Base-by-base conservation (phyloP, 345 rosid species). In the Atalantia buxifolia region DNA sequence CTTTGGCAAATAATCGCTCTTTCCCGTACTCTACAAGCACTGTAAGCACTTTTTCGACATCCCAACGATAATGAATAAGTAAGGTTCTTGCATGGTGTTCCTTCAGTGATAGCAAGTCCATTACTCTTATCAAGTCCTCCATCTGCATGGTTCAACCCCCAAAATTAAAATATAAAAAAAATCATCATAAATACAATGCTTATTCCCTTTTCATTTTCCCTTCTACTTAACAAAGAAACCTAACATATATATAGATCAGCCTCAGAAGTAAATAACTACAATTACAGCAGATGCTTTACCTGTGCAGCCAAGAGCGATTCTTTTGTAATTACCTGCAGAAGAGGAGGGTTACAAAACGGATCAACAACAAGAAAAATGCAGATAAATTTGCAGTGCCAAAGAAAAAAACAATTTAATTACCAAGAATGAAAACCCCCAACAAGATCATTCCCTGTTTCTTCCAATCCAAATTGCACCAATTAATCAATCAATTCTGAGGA, bases 71-170 rank as follows among this genome's bases (percentile, higher is more conserved):
- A 74, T 84, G 76, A 28, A 84, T 86, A 68, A 86, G 84, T 50
- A 86, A 71, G 45, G 83, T 71, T 38, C 87, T 71, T 5, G 86
- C 88, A 63, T 81, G 86, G 57, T 79, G 81, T 45, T 83, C 84
- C 76, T 82, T 81, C 60, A 88, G 30, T 13, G 86, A 82, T 9
- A 90, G 71, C 83, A 90, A 80, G 31, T 90, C 94, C 87, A 80
- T 86, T 67, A 90, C 85, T 80, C 82, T 85, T 2, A 38, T 18
- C 82, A 90, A 74, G 62, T 83, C 89, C 75, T 88, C 88, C 59
- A 76, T 86, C 90, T 90, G 79, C 84, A 79, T 45, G 35, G 13
- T 63, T 72, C 14, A 69, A 74, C 24, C 28, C 30, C 75, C 50
- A 40, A 13, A 53, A 16, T 53, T 18, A 45, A 45, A 45, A 27